A percentile compares a stretch with the other conserved stretches of the same genome.
Evolutionary conservation across 2,329 filamentous ascomycete genomes (phyloP).

Genomic region (Pezicula radicicola): DNA sequence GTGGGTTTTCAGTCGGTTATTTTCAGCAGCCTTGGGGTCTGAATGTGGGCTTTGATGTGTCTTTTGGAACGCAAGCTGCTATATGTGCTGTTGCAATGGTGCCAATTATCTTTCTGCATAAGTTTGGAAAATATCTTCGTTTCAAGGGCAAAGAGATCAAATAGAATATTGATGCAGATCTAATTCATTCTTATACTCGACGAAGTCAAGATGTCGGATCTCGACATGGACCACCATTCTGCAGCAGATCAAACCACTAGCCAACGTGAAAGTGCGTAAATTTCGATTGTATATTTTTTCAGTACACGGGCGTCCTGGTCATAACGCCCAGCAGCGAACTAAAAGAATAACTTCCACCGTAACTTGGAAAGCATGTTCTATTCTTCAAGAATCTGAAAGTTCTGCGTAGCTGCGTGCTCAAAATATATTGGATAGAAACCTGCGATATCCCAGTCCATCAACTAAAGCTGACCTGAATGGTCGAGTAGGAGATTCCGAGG

Average conservation of each 20-base stretch:
- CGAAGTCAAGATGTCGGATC: too few species aligned
- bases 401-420: neutral
- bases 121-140: constrained; percentile 32
- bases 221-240: too few species aligned
- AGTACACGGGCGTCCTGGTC: too few species aligned
- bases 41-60: constrained; percentile 12
- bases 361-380: too few species aligned
- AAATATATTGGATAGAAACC: neutral
- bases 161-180: neutral
- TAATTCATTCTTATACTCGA: too few species aligned
- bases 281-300: too few species aligned
- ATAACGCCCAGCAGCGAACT: too few species aligned
- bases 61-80: constrained; percentile 16
- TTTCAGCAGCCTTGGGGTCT: constrained; percentile 15
- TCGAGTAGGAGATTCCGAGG: constrained; percentile 3
- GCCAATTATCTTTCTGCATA: constrained; percentile 31
- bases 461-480: neutral
- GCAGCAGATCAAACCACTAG: too few species aligned
- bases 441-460: neutral
- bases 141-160: neutral
- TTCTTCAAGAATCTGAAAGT: neutral
- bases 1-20: constrained; percentile 17
- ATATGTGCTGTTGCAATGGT: constrained; percentile 24
- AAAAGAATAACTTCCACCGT: too few species aligned
- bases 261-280: too few species aligned